Conservation (phyloP, 768 basidiomycete species). For the button mushroom (Agaricus bisporus) region DNA sequence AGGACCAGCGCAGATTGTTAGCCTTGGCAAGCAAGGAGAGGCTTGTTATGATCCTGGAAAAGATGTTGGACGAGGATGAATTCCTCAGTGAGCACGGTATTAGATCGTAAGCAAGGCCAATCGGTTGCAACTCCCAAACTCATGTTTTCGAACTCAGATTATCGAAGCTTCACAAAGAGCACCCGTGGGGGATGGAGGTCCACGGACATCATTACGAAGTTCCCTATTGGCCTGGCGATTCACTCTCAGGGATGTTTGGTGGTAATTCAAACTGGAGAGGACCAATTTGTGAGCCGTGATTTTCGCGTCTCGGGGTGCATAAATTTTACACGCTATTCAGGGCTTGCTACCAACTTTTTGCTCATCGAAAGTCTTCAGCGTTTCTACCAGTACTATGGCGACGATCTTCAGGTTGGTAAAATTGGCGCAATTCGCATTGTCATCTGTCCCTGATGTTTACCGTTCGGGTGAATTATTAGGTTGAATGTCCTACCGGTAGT, state of each 20-base stretch:
- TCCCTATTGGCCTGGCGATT: constrained; percentile 97
- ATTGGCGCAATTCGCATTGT: neutral
- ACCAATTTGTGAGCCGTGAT: constrained; percentile 61
- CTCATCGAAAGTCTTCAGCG: constrained; percentile 94
- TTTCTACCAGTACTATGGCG: constrained; percentile 97
- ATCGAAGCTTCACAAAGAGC: constrained; percentile 84
- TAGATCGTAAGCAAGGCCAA: constrained; percentile 65
- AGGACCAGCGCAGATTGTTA: constrained; percentile 80
- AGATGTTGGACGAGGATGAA: constrained; percentile 97
- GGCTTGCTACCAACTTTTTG: constrained; percentile 95
- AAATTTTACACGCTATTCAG: constrained; percentile 25
- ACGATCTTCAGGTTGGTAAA: constrained; percentile 59
- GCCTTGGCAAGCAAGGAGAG: constrained; percentile 92
- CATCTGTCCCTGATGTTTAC: neutral
- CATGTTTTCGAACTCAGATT: constrained; percentile 40
- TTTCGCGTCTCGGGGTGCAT: constrained; percentile 1
- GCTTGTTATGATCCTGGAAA: constrained; percentile 80
- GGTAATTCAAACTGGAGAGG: constrained; percentile 98
- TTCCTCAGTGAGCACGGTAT: constrained; percentile 96
- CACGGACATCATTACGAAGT: constrained; percentile 90
- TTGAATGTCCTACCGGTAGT: constrained; percentile 94
- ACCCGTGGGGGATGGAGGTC: constrained; percentile 94
- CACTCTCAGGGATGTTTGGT: constrained; percentile 95
- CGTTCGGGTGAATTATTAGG: constrained; percentile 24
- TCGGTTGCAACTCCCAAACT: neutral